phyloP scores from a whole-genome alignment of 106 monocot genomes.

The Phalaenopsis aphrodite region DNA sequence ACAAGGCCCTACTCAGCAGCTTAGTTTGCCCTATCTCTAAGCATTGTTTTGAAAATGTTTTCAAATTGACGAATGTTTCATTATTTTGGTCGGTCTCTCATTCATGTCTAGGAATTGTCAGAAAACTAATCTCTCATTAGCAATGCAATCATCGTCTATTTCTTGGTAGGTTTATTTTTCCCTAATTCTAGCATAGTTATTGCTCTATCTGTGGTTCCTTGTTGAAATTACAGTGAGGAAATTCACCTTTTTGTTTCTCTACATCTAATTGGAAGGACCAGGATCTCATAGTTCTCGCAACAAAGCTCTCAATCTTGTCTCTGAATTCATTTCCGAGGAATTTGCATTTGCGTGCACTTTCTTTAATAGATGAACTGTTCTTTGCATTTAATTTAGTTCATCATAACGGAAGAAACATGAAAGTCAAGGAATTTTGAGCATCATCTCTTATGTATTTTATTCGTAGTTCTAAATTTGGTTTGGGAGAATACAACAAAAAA shows the following conservation, averaged over 20 bases:
- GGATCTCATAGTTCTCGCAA: neutral
- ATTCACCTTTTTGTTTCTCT: neutral
- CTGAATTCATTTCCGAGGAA: neutral
- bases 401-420: too few relatives aligned
- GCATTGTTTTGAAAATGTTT: constrained; percentile 1
- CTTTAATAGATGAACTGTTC: too few relatives aligned
- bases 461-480: too few relatives aligned
- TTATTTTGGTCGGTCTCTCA: neutral
- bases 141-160: constrained; percentile 37
- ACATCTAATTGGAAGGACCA: neutral
- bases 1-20: constrained; percentile 28
- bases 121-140: constrained; percentile 31
- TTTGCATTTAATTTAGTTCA: too few relatives aligned
- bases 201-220: neutral
- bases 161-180: constrained; percentile 21
- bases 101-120: constrained; percentile 25
- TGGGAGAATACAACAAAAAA: too few relatives aligned
- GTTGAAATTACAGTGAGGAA: neutral
- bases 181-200: neutral
- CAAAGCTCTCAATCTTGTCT: neutral
- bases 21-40: constrained; percentile 59
- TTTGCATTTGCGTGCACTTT: too few relatives aligned
- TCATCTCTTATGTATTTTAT: too few relatives aligned
- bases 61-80: neutral
- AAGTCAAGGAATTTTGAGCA: too few relatives aligned